These are phyloP conservation scores for Periconia sp. DNA, from an alignment of 2,329 filamentous ascomycete species.

Conservation along the genomic window DNA sequence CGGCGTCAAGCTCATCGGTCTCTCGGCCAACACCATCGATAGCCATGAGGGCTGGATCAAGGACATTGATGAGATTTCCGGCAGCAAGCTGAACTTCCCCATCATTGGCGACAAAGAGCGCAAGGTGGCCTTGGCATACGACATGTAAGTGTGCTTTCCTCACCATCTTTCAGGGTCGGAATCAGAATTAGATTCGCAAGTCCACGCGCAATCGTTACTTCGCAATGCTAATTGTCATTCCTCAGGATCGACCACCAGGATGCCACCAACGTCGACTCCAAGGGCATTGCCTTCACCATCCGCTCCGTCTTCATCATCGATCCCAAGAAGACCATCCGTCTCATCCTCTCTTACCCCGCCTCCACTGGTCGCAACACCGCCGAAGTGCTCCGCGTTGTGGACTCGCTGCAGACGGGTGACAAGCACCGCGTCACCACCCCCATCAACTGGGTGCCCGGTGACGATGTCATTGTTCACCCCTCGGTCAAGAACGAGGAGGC, in stretches of 20 bases:
- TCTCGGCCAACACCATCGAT: constrained; percentile 54
- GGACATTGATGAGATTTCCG: constrained; percentile 55
- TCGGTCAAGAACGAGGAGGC: constrained; percentile 60
- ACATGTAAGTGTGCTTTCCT: constrained; percentile 46
- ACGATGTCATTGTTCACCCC: constrained; percentile 65
- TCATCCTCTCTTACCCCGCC: constrained; percentile 64
- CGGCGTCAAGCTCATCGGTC: constrained; percentile 63
- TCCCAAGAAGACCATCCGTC: constrained; percentile 65
- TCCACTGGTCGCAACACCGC: constrained; percentile 60
- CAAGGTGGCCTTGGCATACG: constrained; percentile 54
- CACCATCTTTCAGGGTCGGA: constrained; percentile 2
- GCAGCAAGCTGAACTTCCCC: constrained; percentile 52
- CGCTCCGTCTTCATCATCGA: constrained; percentile 67
- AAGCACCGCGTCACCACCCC: constrained; percentile 63
- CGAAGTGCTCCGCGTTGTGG: constrained; percentile 55
- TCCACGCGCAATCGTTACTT: not conserved
- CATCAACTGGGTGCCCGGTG: constrained; percentile 62
- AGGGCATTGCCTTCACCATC: constrained; percentile 64
- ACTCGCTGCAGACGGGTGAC: constrained; percentile 59
- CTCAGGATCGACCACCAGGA: constrained; percentile 55
- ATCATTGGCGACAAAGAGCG: constrained; percentile 58
- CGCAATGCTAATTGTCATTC: constrained; percentile 11
- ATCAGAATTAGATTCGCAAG: not conserved
- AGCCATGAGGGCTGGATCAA: constrained; percentile 56
- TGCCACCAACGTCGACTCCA: constrained; percentile 60